Conservation (phyloP, 345 rosid genomes). For the Eucalyptus sp. region DNA sequence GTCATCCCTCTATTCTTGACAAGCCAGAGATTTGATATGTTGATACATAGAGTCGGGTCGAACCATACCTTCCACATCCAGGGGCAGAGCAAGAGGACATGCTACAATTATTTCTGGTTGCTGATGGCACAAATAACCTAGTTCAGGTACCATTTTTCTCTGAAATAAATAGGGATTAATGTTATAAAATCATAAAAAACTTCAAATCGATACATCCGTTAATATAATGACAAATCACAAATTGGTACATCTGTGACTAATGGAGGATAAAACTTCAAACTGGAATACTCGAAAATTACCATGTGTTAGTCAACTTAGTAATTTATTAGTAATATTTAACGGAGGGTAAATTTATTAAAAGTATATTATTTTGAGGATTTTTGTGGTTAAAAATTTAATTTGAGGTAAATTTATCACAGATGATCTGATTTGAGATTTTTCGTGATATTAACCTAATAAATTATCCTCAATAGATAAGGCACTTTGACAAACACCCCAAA, state of each 20-base stretch:
- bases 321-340: no score
- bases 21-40: not conserved
- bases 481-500: not conserved
- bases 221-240: no score
- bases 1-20: not conserved
- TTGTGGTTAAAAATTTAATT: not conserved
- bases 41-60: not conserved
- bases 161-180: not conserved
- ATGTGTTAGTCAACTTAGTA: accelerated
- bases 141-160: not conserved
- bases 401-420: not conserved
- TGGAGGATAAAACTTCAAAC: accelerated
- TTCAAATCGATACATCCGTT: accelerated
- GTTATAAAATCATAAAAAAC: no score
- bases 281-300: accelerated
- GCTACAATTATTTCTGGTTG: not conserved
- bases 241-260: accelerated
- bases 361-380: not conserved
- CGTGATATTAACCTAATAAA: not conserved
- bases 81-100: not conserved
- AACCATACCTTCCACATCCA: not conserved
- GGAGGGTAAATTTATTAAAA: not conserved
- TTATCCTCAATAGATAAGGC: not conserved
- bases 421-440: accelerated
- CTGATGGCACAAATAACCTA: not conserved